phyloP scores from a whole-genome alignment of 1,284 basidiomycete genomes.

The Apiotrichum veenhuisii region DNA sequence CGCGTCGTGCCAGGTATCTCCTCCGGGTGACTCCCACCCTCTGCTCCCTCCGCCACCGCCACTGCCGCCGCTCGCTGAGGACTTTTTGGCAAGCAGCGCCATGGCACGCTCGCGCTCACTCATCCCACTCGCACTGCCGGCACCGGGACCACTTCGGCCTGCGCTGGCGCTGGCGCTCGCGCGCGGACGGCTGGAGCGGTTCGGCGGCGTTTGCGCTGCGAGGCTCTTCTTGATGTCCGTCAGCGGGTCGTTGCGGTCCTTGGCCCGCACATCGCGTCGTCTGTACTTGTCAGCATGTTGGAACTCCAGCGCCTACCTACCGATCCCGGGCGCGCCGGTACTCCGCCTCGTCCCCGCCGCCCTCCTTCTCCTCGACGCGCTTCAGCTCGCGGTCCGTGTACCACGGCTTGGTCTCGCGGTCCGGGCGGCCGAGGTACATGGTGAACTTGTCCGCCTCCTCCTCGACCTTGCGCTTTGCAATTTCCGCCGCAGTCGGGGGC shows the following conservation, averaged over 20 bases:
- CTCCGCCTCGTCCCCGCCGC: slow-evolving; percentile 39
- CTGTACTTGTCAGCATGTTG: slow-evolving; percentile 22
- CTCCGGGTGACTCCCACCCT: slow-evolving; percentile 2
- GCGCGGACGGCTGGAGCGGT: not conserved
- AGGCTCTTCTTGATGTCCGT: slow-evolving; percentile 32
- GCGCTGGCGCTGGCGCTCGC: not conserved
- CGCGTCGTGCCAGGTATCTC: slow-evolving; percentile 39
- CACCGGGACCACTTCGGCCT: not conserved
- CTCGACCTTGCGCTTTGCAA: slow-evolving; percentile 37
- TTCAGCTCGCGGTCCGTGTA: slow-evolving; percentile 45
- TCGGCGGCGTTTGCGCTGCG: slow-evolving; percentile 2
- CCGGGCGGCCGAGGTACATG: slow-evolving; percentile 48
- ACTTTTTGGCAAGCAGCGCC: slow-evolving; percentile 38
- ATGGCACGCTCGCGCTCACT: slow-evolving; percentile 46
- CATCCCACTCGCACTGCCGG: slow-evolving; percentile 6
- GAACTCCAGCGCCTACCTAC: no score
- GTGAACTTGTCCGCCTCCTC: slow-evolving; percentile 47
- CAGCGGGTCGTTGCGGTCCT: slow-evolving; percentile 42
- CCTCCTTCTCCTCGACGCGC: slow-evolving; percentile 43
- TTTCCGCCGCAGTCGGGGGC: slow-evolving; percentile 15
- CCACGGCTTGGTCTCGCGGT: slow-evolving; percentile 50
- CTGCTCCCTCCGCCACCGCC: slow-evolving; percentile 11
- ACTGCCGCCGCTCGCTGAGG: no score
- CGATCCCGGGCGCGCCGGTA: slow-evolving; percentile 37
- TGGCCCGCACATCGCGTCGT: slow-evolving; percentile 43